phyloP scores from a whole-genome alignment of 208 protist genomes.

The Perkinsela sp. region DNA sequence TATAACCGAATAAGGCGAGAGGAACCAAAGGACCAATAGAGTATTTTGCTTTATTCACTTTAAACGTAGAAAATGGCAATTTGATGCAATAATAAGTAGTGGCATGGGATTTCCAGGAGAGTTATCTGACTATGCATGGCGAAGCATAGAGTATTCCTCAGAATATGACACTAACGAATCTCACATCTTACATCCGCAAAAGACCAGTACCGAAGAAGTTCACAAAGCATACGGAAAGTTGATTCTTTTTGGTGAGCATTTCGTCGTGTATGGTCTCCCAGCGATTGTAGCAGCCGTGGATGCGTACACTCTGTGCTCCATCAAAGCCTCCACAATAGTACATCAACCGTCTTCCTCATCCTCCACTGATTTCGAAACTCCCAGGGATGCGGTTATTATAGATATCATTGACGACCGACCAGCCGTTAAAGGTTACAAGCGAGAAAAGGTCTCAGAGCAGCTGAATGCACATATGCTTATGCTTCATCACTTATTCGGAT shows the following conservation, averaged over 20 bases:
- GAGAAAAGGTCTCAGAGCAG: slow-evolving; percentile 35
- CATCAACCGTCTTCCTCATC: slow-evolving; percentile 3
- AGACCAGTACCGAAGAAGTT: slow-evolving; percentile 8
- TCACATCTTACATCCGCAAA: neutral
- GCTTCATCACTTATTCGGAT: slow-evolving; percentile 28
- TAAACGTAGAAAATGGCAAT: too few relatives aligned
- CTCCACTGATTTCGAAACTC: too few relatives aligned
- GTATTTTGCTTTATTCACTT: too few relatives aligned
- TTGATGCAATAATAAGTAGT: too few relatives aligned
- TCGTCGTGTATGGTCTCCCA: slow-evolving; percentile 50
- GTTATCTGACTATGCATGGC: too few relatives aligned
- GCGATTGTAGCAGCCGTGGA: slow-evolving; percentile 37
- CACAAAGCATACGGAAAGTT: slow-evolving; percentile 54
- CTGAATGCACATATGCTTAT: slow-evolving; percentile 27
- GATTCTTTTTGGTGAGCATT: slow-evolving; percentile 70
- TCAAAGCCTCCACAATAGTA: slow-evolving; percentile 8
- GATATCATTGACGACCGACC: slow-evolving; percentile 16
- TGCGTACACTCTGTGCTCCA: slow-evolving; percentile 32
- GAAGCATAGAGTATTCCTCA: too few relatives aligned
- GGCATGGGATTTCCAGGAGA: too few relatives aligned
- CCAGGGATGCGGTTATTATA: slow-evolving; percentile 12
- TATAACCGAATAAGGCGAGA: too few relatives aligned
- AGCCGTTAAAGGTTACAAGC: slow-evolving; percentile 36
- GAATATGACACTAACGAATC: too few relatives aligned
- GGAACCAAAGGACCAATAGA: too few relatives aligned